These are phyloP conservation scores for Mucor racemosus DNA, from an alignment of 371 early-diverging fungal genomes.

Conservation along the genomic window DNA sequence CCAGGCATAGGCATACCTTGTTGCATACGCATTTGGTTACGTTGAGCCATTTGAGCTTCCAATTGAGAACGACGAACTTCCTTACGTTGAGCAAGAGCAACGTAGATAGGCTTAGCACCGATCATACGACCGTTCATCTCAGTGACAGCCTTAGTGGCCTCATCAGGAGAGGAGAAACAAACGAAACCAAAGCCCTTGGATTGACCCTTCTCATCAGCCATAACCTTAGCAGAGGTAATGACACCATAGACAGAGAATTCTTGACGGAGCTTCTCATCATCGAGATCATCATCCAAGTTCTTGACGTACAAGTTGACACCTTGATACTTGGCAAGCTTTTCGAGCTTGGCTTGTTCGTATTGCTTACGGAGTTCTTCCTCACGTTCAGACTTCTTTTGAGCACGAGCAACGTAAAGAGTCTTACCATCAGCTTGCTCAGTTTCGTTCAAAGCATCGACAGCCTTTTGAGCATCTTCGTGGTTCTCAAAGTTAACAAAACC, in stretches of 20 bases:
- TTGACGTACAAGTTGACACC: conserved; percentile 98
- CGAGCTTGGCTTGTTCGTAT: conserved; percentile 92
- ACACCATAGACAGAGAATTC: conserved; percentile 95
- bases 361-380: conserved; percentile 94
- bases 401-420: conserved; percentile 95
- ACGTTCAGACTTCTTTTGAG: conserved; percentile 98
- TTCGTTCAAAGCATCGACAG: conserved; percentile 95
- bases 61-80: conserved; percentile 93
- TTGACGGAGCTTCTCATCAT: conserved; percentile 94
- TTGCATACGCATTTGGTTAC: conserved; percentile 81
- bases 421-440: conserved; percentile 85
- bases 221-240: conserved; percentile 97
- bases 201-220: conserved; percentile 89
- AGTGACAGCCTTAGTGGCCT: conserved; percentile 89
- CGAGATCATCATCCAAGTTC: conserved; percentile 95
- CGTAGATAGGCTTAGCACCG: conserved; percentile 96
- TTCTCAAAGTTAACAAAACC: conserved; percentile 97
- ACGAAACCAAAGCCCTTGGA: conserved; percentile 92
- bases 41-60: conserved; percentile 94
- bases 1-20: conserved; percentile 56
- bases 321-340: conserved; percentile 96
- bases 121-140: conserved; percentile 94
- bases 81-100: conserved; percentile 97
- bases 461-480: conserved; percentile 91
- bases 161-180: conserved; percentile 90